phyloP scores from a whole-genome alignment of 805 yeast genomes.

The Cyberlindnera amylophila region DNA sequence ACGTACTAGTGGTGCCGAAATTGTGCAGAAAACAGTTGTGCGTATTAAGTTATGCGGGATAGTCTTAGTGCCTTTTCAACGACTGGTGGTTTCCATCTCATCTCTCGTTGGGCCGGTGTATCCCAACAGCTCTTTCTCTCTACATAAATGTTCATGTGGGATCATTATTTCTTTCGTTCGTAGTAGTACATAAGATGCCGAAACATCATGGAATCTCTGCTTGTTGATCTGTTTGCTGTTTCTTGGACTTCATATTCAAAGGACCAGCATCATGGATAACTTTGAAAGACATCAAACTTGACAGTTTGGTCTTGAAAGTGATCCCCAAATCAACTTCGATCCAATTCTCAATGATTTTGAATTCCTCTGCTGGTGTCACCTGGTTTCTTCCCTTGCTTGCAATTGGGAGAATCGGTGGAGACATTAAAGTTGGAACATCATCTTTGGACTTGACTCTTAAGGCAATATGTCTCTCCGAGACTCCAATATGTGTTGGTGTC shows the following conservation, averaged over 20 bases:
- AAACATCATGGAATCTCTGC: not conserved
- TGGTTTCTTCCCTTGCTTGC: constrained; percentile 16
- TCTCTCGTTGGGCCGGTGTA: constrained; percentile 24
- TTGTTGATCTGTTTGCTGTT: not conserved
- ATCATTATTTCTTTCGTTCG: too few relatives aligned
- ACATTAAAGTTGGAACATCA: constrained; percentile 8
- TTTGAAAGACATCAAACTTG: constrained; percentile 12
- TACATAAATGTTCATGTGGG: too few relatives aligned
- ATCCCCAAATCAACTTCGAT: not conserved
- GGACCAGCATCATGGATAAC: constrained; percentile 4
- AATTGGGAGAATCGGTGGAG: constrained; percentile 20
- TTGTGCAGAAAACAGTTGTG: constrained; percentile 36
- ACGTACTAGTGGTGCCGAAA: constrained; percentile 41
- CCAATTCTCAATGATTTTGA: constrained; percentile 19
- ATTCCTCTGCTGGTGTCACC: constrained; percentile 17
- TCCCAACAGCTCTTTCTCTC: constrained; percentile 26
- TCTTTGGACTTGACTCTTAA: constrained; percentile 19
- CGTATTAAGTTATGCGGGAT: constrained; percentile 16
- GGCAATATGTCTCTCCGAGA: constrained; percentile 16
- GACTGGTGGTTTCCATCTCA: not conserved
- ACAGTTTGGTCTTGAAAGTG: not conserved
- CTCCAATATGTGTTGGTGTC: constrained; percentile 26
- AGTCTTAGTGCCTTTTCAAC: constrained; percentile 30
- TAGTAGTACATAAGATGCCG: not conserved
- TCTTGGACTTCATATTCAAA: too few relatives aligned